Conservation (phyloP, 2,329 filamentous ascomycete genomes). For the Penicillium sp. region DNA sequence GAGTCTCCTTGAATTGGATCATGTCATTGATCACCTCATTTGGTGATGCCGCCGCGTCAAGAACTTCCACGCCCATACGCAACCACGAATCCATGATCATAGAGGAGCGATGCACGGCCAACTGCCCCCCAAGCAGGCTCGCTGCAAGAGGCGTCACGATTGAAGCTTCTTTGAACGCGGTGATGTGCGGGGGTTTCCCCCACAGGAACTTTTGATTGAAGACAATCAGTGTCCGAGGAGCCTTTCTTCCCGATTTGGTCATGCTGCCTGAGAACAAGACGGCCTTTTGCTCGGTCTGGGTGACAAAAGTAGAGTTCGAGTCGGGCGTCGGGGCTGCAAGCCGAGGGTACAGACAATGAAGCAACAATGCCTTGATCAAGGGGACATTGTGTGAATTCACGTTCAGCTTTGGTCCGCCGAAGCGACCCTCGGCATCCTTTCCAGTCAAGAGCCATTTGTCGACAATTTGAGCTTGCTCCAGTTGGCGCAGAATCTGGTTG, state of each 20-base stretch:
- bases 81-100: conserved; percentile 35
- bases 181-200: background rate
- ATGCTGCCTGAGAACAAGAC: conserved; percentile 3
- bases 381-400: conserved; percentile 38
- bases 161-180: conserved; percentile 27
- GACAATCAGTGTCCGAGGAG: conserved; percentile 6
- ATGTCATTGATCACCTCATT: conserved; percentile 21
- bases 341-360: conserved; percentile 44
- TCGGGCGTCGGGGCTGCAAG: conserved; percentile 29
- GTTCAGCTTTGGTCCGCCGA: conserved; percentile 37
- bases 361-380: conserved; percentile 44
- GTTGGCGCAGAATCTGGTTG: conserved; percentile 5
- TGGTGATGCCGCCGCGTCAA: background rate
- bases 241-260: conserved; percentile 1
- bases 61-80: conserved; percentile 21
- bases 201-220: conserved; percentile 7
- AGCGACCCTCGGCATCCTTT: conserved; percentile 28
- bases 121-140: conserved; percentile 23
- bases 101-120: conserved; percentile 11
- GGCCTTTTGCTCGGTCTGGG: conserved; percentile 2
- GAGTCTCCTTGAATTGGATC: conserved; percentile 31
- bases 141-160: conserved; percentile 24
- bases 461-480: background rate
- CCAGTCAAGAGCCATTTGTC: conserved; percentile 3
- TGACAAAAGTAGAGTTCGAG: conserved; percentile 5